Conservation (phyloP, 2,329 filamentous ascomycete species). For the Grosmannia clavigera region DNA sequence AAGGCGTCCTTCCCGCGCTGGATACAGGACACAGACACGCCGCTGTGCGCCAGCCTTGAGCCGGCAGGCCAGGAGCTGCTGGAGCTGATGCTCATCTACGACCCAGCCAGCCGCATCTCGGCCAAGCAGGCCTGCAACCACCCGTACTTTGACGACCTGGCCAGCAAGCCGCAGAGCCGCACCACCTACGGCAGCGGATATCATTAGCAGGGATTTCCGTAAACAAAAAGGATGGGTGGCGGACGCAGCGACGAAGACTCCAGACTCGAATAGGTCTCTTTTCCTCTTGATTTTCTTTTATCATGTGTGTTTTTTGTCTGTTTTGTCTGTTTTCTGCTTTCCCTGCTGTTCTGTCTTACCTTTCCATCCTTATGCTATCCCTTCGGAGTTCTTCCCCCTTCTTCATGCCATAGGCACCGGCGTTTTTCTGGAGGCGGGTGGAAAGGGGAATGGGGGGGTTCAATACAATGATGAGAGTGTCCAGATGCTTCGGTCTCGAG, state of each 20-base stretch:
- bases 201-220: constrained; percentile 15
- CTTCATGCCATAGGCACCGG: constrained; percentile 1
- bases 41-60: constrained; percentile 59
- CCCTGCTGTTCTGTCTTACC: not conserved
- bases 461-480: not conserved
- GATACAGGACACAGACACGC: constrained; percentile 51
- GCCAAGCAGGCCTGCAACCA: constrained; percentile 79
- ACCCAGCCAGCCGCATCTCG: constrained; percentile 71
- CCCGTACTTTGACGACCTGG: constrained; percentile 54
- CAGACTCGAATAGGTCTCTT: too few relatives aligned
- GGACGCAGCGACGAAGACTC: not conserved
- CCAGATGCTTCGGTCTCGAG: not conserved
- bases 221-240: not conserved
- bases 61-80: constrained; percentile 55
- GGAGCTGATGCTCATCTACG: constrained; percentile 62
- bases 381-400: not conserved
- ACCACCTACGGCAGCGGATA: constrained; percentile 17
- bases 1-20: constrained; percentile 83
- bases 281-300: not conserved
- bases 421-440: not conserved
- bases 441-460: not conserved
- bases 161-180: constrained; percentile 10
- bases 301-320: not conserved
- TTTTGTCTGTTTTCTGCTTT: not conserved
- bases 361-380: not conserved